phyloP scores from a whole-genome alignment of 768 basidiomycete genomes.

The Tulasnella sp. region DNA sequence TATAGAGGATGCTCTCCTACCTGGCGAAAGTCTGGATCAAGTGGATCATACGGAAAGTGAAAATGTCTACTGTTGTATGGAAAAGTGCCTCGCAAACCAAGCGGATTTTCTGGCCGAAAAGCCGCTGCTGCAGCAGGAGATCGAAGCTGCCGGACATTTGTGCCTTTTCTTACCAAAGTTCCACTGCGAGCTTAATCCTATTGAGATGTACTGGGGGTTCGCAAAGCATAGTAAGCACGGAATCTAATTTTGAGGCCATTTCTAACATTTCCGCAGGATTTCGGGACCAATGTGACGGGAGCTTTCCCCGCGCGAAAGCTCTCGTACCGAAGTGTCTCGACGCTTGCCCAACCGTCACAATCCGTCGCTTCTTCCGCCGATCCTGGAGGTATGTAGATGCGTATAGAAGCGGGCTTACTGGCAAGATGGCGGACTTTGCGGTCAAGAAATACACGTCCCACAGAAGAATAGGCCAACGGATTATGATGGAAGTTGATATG shows the following conservation, averaged over 20 bases:
- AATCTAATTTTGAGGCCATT: conserved; percentile 25
- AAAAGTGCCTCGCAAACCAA: neutral
- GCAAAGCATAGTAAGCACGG: conserved; percentile 25
- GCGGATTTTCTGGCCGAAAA: conserved; percentile 16
- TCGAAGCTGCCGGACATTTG: neutral
- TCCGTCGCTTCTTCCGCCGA: conserved; percentile 28
- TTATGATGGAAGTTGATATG: neutral
- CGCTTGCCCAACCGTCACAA: conserved; percentile 29
- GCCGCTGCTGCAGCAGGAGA: conserved; percentile 14
- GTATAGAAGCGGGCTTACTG: conserved; percentile 28
- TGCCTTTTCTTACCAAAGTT: neutral
- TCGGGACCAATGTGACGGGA: neutral
- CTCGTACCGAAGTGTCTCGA: conserved; percentile 21
- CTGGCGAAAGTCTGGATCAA: neutral
- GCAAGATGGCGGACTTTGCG: conserved; percentile 31
- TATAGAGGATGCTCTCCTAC: neutral
- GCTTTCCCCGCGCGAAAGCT: neutral
- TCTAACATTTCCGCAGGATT: conserved; percentile 12
- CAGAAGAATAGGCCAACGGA: conserved; percentile 24
- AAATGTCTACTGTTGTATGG: neutral
- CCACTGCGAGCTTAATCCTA: neutral
- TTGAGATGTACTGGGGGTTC: conserved; percentile 23
- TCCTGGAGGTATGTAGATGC: conserved; percentile 29
- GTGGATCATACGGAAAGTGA: neutral
- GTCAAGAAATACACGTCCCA: conserved; percentile 27